Base-by-base conservation (phyloP, 257 asterid genomes). In the Salvia hispanica region DNA sequence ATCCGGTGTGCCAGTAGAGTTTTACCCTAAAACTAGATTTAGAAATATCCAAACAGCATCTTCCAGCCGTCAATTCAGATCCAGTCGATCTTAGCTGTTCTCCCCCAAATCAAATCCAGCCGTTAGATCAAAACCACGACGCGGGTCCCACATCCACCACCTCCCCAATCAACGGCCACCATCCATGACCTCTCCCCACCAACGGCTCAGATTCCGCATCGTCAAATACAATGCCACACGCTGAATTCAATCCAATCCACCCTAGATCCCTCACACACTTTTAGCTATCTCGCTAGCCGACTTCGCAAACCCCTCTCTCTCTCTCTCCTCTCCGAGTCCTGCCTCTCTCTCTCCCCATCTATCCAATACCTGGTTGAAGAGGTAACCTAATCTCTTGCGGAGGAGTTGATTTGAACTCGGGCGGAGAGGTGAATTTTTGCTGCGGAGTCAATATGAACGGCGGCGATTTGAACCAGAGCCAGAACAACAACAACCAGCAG, bases 391-490 rank as follows among this genome's bases (percentile, higher is more conserved):
- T 42, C 81, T 70, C 83, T 75, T 72, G 64, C 70, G 61, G 61
- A 65, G 69, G 31, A 39, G 66, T 52, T 40, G 52, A 39, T 68
- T 52, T 40, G 52, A 62, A 62, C 46, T 69, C 51, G 48, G 53
- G 39, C 64, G 52, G 68, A 64, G 68, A 70, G 76, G 72, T 39
- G 50, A 45, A 11, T 5, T 68, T 34, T 72, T 58, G 36, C 21
- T 70, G 58, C 55, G 64, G 54, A 52, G 58, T 2, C 25, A 55
- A 64, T 2, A 90, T 86, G 94, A 88, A 86, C 91, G 91, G 92
- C 55, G 91, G 89, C 70, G 97, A 88, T 78, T 76, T 78, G 90
- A 86, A 66, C 65, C 96, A 84, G 66, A 86, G 80, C 45, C 45
- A 40, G 45, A 8, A 39, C 8, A 7, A 39, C 8, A 7, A 39